These are phyloP conservation scores for Wickerhamiella kurtzmanii DNA, from an alignment of 805 yeast genomes.

Conservation along the genomic window DNA sequence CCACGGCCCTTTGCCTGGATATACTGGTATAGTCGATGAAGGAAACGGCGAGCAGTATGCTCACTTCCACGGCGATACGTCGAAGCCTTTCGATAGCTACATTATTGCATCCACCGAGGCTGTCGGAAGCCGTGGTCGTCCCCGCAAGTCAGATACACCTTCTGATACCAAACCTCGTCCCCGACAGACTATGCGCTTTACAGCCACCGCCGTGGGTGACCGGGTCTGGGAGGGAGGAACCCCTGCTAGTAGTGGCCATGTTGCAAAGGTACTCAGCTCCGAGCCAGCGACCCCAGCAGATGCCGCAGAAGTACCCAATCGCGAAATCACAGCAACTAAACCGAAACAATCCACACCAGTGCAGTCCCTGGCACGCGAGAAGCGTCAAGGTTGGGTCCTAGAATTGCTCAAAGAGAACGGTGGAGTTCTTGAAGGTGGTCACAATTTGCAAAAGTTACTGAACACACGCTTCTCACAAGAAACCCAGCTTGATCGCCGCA, in stretches of 20 bases:
- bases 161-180: neutral
- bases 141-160: neutral
- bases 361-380: constrained; percentile 13
- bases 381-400: constrained; percentile 34
- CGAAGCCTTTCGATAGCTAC: neutral
- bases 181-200: neutral
- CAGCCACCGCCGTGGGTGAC: neutral
- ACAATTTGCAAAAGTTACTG: constrained; percentile 29
- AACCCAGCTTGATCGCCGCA: constrained; percentile 40
- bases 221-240: neutral
- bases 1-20: constrained; percentile 7
- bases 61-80: neutral
- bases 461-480: constrained; percentile 26
- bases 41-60: constrained; percentile 4
- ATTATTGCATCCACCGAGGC: neutral
- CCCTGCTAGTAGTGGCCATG: neutral
- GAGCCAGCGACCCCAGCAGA: neutral
- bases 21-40: constrained; percentile 6
- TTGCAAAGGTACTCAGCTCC: neutral
- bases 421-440: constrained; percentile 36
- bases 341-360: neutral
- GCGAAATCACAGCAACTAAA: too few species aligned
- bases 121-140: neutral
- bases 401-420: constrained; percentile 31
- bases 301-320: neutral